phyloP scores from a whole-genome alignment of 257 asterid species.

The Datura wrightii region DNA sequence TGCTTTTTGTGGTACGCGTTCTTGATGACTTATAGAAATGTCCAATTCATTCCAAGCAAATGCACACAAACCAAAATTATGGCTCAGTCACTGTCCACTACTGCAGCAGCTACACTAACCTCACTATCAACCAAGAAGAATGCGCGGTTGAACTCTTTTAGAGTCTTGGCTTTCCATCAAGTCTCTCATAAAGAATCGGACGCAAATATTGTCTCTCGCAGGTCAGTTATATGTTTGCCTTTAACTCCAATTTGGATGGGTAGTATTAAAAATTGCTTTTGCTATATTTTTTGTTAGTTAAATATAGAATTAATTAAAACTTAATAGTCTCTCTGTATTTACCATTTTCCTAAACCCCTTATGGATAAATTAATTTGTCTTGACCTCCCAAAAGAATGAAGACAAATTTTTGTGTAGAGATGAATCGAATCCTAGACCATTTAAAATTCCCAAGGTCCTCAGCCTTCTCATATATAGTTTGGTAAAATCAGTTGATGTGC shows the following conservation, averaged over 20 bases:
- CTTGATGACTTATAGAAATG: constrained; percentile 38
- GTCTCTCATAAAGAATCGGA: constrained; percentile 32
- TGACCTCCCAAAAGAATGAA: no score
- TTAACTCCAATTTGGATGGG: no score
- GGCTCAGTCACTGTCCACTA: constrained; percentile 55
- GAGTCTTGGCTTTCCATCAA: constrained; percentile 40
- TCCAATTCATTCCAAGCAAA: constrained; percentile 37
- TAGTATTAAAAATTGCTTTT: no score
- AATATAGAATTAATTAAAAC: no score
- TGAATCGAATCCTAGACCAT: no score
- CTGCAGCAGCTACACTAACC: constrained; percentile 45
- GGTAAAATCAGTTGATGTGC: background rate
- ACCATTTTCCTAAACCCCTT: no score
- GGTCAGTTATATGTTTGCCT: constrained; percentile 41
- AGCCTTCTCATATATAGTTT: no score
- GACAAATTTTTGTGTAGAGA: no score
- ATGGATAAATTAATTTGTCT: no score
- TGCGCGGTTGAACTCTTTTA: constrained; percentile 28
- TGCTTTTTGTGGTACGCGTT: background rate
- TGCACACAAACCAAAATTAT: constrained; percentile 36
- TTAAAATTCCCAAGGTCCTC: no score
- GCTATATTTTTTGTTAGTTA: no score
- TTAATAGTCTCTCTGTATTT: no score
- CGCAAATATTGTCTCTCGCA: constrained; percentile 49
- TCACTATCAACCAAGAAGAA: constrained; percentile 45